Conservation (phyloP, 805 yeast genomes). For the Pichia pseudocactophila region DNA sequence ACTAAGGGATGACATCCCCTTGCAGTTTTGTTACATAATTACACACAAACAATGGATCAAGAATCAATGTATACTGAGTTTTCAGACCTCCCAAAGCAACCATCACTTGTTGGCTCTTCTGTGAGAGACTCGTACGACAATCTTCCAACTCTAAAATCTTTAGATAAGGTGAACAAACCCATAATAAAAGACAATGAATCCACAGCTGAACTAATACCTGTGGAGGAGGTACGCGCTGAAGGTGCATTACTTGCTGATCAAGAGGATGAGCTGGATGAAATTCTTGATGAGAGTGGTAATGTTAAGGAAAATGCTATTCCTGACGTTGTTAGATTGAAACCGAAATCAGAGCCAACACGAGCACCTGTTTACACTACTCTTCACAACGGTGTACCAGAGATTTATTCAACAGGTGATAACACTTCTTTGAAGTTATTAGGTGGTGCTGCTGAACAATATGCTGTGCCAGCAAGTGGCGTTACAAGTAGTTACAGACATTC, state of each 20-base stretch:
- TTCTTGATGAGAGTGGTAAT: constrained; percentile 46
- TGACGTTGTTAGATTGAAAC: constrained; percentile 13
- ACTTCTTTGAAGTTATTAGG: constrained; percentile 21
- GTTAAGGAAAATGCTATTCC: constrained; percentile 40
- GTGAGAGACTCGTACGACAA: constrained; percentile 22
- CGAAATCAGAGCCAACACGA: not conserved
- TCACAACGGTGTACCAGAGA: not conserved
- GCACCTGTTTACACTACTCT: too few species aligned
- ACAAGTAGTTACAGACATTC: constrained; percentile 9
- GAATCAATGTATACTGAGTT: not conserved
- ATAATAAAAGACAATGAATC: constrained; percentile 35
- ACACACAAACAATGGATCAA: constrained; percentile 29
- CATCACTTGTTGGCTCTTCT: constrained; percentile 47
- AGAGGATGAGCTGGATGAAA: constrained; percentile 42
- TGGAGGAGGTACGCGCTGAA: constrained; percentile 32
- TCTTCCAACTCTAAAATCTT: constrained; percentile 6
- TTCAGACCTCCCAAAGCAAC: constrained; percentile 26
- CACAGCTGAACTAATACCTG: constrained; percentile 18
- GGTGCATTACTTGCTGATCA: constrained; percentile 53
- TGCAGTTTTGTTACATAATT: too few species aligned
- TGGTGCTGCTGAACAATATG: constrained; percentile 25
- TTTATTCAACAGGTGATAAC: constrained; percentile 4
- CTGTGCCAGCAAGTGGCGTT: constrained; percentile 29
- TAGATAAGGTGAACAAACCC: constrained; percentile 29
- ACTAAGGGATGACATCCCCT: too few species aligned